Evolutionary conservation across 2,329 filamentous ascomycete genomes (phyloP), one percentile per base, ranked within the genome.

Genomic region (Hirsutella thompsonii): DNA sequence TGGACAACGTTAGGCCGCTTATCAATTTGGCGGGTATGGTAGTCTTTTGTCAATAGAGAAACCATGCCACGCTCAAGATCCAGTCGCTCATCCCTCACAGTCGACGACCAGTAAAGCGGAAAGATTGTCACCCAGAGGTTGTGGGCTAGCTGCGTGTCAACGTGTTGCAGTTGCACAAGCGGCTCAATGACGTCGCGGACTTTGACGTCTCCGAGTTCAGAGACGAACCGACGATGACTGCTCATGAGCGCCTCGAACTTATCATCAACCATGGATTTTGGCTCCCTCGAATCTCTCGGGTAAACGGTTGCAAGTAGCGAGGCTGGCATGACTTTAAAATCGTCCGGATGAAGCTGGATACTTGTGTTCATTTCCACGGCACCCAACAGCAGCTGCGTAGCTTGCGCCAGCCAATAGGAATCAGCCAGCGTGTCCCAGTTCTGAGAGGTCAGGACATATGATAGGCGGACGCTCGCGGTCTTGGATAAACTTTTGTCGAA

Each of bases 361-460:
- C 75, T 70, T n/a, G 74, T 74, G 49, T 83, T 86, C 70, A 86
- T 81, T 57, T 98, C 92, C 34, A 96, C 75, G 6, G 86, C 89
- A 14, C 92, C 89, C 48, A 98, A 77, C 42, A 99, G 76, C 33
- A 98, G 70, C 54, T 98, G 92, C 16, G 88, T 88, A 28, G 93
- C 90, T 61, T 99, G 92, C 33, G 88, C 82, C 38, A 99, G 69
- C 93, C 93, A 99, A 65, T 94, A 99, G 1, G 86, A 94, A 52
- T 98, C 92, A 2, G 79, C 80, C 37, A 99, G 70, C 0, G 86
- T 93, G 57, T 96, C 90, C 92, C 92, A 99, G 52, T 96, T 96
- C 58, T 98, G 93, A 20, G 84, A 83, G 1, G 80, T 81, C 42
- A 98, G 74, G 4, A 96, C 82, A 62, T 95, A 96, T 44, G 82